A percentile compares a stretch with the other conserved stretches of the same genome.
These are phyloP conservation scores for Xylogone sp. DNA, from an alignment of 2,329 filamentous ascomycete species.

Conservation along the genomic window DNA sequence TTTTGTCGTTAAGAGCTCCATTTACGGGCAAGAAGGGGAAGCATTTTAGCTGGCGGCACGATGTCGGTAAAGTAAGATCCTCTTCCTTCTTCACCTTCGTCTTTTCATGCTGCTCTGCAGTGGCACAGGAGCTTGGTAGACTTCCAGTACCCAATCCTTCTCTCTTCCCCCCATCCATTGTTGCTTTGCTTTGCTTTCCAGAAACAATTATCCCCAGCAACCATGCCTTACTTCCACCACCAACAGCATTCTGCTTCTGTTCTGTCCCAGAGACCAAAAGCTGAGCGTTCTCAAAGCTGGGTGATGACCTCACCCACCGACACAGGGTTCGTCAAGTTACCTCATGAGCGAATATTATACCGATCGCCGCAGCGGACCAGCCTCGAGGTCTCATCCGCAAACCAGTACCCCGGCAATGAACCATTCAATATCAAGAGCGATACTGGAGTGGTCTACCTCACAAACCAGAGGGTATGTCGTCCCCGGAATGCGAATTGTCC, in stretches of 20 bases:
- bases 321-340: conserved; percentile 75
- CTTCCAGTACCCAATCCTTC: conserved; percentile 6
- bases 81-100: conserved; percentile 16
- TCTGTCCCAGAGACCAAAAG: conserved; percentile 23
- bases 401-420: conserved; percentile 58
- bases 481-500: conserved; percentile 12
- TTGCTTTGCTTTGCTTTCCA: conserved; percentile 4
- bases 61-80: conserved; percentile 52
- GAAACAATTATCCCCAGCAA: conserved; percentile 3
- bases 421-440: conserved; percentile 69
- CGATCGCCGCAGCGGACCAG: conserved; percentile 76
- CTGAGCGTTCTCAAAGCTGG: conserved; percentile 56
- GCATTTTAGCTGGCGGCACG: conserved; percentile 26
- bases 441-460: conserved; percentile 73
- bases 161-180: conserved; percentile 5
- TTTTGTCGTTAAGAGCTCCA: conserved; percentile 6
- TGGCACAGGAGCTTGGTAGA: background rate
- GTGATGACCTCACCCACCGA: conserved; percentile 79
- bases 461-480: conserved; percentile 71
- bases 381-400: conserved; percentile 63
- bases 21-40: conserved; percentile 5
- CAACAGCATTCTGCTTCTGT: conserved; percentile 25
- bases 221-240: conserved; percentile 28
- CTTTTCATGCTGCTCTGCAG: background rate
- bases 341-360: conserved; percentile 77